Evolutionary conservation across 1,284 basidiomycete species (phyloP).

Genomic region (Xerocomus alliaceus): DNA sequence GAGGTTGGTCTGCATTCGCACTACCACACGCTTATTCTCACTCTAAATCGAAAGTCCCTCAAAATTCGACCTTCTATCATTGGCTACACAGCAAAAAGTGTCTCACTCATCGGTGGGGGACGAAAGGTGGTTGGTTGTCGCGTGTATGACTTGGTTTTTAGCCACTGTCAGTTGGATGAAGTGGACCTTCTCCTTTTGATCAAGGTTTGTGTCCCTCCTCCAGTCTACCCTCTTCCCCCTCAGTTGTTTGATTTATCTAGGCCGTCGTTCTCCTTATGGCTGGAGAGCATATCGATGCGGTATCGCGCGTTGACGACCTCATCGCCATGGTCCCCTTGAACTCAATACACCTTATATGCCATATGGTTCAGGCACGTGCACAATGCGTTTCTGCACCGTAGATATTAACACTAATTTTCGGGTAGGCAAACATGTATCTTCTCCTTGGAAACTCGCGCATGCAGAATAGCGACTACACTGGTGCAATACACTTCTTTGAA

Average conservation of each 20-base stretch:
- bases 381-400: neutral
- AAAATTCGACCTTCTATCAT: neutral
- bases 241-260: neutral
- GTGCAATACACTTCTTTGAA: neutral
- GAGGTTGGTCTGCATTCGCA: neutral
- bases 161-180: neutral
- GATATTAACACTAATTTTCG: neutral
- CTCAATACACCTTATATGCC: neutral
- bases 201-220: neutral
- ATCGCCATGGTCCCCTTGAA: neutral
- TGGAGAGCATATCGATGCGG: neutral
- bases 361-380: neutral
- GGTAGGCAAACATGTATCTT: neutral
- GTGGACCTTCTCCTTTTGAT: neutral
- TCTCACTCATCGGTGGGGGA: neutral
- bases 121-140: neutral
- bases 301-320: neutral
- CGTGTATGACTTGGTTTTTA: neutral
- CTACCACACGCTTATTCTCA: accelerated
- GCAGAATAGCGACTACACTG: neutral
- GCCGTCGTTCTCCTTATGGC: neutral
- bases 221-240: neutral
- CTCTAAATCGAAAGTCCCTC: neutral
- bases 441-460: neutral
- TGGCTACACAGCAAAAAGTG: neutral